Conservation (phyloP, 106 monocot species). For the Dendrobium officinale region DNA sequence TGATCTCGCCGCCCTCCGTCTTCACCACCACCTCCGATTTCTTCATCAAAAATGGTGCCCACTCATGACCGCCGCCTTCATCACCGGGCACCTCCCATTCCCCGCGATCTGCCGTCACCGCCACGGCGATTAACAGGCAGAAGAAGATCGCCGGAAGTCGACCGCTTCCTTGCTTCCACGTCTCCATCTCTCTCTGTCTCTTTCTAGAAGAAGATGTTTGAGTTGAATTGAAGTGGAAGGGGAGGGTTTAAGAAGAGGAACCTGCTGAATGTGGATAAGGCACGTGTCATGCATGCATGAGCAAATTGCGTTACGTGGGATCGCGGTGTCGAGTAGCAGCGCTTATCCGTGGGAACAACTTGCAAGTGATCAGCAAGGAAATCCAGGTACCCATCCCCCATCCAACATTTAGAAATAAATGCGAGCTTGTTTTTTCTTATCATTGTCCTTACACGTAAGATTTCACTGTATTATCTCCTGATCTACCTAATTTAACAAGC, state of each 20-base stretch:
- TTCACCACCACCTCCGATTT: constrained; percentile 37
- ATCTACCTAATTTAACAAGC: too few relatives aligned
- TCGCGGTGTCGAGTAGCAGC: neutral
- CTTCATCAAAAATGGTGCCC: constrained; percentile 28
- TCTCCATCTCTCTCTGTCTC: constrained; percentile 3
- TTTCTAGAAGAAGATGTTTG: neutral
- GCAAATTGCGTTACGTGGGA: constrained; percentile 10
- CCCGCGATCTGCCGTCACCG: neutral
- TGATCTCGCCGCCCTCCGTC: constrained; percentile 43
- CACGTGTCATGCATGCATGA: constrained; percentile 37
- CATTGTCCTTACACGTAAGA: too few relatives aligned
- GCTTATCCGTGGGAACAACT: neutral
- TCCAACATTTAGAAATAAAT: too few relatives aligned
- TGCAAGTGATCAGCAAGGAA: neutral
- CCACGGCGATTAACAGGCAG: neutral
- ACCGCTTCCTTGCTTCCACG: neutral
- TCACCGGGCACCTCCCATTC: neutral
- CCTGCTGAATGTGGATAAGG: constrained; percentile 7
- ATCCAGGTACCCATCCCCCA: too few relatives aligned
- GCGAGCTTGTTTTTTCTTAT: too few relatives aligned
- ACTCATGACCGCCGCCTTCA: neutral
- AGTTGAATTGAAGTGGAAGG: neutral
- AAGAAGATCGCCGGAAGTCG: neutral
- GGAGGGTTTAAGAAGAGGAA: constrained; percentile 12
- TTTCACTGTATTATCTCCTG: too few relatives aligned